A percentile compares a stretch with the other conserved stretches of the same genome.
Evolutionary conservation across 1,284 basidiomycete genomes (phyloP).

Genomic region (Ganoderma boninense): DNA sequence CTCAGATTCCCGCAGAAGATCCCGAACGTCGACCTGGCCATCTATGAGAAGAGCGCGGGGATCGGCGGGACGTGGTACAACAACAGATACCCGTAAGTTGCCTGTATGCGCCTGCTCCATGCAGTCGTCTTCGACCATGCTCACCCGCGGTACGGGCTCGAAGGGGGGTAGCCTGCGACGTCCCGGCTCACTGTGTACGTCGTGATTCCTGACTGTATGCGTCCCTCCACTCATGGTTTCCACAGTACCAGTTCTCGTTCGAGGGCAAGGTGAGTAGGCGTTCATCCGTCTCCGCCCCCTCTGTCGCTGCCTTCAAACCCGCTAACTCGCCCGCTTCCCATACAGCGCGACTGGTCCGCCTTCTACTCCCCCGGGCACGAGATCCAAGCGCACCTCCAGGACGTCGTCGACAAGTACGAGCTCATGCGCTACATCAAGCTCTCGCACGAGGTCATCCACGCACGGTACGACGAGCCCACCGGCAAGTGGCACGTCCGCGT

Average conservation of each 20-base stretch:
- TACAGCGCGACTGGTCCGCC: constrained; percentile 63
- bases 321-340: neutral
- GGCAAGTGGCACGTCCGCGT: constrained; percentile 65
- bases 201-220: neutral
- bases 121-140: neutral
- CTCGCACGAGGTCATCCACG: constrained; percentile 58
- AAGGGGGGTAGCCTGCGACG: constrained; percentile 62
- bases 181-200: constrained; percentile 60
- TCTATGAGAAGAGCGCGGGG: constrained; percentile 64
- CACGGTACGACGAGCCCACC: constrained; percentile 56
- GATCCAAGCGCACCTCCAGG: constrained; percentile 60
- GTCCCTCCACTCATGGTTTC: neutral
- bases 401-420: constrained; percentile 64
- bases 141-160: constrained; percentile 22
- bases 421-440: constrained; percentile 62
- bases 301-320: too few relatives aligned
- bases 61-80: constrained; percentile 65
- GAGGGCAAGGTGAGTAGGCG: constrained; percentile 50
- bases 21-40: constrained; percentile 58
- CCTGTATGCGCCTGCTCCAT: neutral
- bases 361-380: constrained; percentile 68
- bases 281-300: neutral
- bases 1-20: constrained; percentile 59
- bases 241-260: constrained; percentile 66
- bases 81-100: constrained; percentile 43